Percentiles rank a stretch among this genome's conserved stretches.
Conservation (phyloP, 352 stramenopile genomes). For the Phytophthora pseudosyringae region DNA sequence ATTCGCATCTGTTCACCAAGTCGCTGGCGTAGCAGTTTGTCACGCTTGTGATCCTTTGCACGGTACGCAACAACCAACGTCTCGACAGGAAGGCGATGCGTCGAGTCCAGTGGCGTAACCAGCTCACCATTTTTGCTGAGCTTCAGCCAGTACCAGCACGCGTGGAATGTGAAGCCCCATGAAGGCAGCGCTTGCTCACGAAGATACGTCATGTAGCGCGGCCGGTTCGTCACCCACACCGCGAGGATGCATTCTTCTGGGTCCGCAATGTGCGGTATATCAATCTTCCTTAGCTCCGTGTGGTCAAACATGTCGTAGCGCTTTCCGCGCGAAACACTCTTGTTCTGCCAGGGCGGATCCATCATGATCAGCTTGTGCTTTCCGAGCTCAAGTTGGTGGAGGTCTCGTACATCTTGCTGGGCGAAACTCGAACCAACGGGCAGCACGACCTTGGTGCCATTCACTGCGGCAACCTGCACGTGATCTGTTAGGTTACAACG, state of each 20-base stretch:
- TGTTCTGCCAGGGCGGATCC: constrained; percentile 84
- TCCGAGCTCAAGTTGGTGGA: constrained; percentile 26
- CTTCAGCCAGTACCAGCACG: constrained; percentile 84
- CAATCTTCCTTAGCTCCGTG: constrained; percentile 56
- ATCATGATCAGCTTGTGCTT: constrained; percentile 54
- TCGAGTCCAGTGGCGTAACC: constrained; percentile 64
- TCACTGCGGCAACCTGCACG: constrained; percentile 22
- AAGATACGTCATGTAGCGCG: constrained; percentile 64
- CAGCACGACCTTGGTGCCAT: constrained; percentile 19
- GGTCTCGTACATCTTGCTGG: constrained; percentile 32
- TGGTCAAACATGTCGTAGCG: constrained; percentile 71
- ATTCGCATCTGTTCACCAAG: constrained; percentile 48
- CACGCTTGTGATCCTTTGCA: constrained; percentile 18
- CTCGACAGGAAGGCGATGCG: constrained; percentile 72
- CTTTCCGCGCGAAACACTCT: constrained; percentile 64
- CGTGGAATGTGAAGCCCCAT: constrained; percentile 68
- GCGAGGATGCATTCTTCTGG: constrained; percentile 56
- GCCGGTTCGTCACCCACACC: constrained; percentile 82
- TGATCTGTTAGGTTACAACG: constrained; percentile 29
- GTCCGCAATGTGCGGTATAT: constrained; percentile 40
- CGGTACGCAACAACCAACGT: constrained; percentile 67
- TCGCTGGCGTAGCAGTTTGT: constrained; percentile 25
- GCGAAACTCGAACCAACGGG: constrained; percentile 38
- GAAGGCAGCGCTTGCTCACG: constrained; percentile 55
- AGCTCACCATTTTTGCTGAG: constrained; percentile 58